phyloP scores from a whole-genome alignment of 2,329 filamentous ascomycete genomes.

The Ceratocystis cacaofunesta region DNA sequence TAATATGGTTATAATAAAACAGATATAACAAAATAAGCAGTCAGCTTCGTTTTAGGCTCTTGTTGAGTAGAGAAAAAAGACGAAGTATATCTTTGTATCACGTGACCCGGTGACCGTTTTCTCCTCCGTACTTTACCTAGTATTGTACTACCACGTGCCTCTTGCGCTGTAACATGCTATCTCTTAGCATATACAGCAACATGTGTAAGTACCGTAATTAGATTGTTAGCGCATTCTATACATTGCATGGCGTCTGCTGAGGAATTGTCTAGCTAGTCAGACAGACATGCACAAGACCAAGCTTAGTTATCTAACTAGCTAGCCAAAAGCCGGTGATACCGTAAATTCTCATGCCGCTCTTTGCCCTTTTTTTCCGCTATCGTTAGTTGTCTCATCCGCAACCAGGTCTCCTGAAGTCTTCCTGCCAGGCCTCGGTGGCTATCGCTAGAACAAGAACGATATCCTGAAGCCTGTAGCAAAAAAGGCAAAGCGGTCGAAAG shows the following conservation, averaged over 20 bases:
- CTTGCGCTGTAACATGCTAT: not conserved
- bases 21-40: not conserved
- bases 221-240: not conserved
- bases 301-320: not conserved
- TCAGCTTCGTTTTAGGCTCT: no score
- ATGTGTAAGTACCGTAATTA: not conserved
- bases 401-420: not conserved
- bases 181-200: not conserved
- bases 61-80: not conserved
- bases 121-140: not conserved
- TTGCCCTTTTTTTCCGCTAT: not conserved
- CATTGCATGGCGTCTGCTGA: not conserved
- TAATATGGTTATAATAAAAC: not conserved
- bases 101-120: not conserved
- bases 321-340: not conserved
- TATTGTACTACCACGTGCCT: not conserved
- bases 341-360: not conserved
- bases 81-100: not conserved
- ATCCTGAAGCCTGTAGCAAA: not conserved
- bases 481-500: not conserved
- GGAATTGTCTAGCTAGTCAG: no score
- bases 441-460: not conserved
- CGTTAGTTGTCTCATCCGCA: not conserved
- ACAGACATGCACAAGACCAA: no score
- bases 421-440: not conserved